Base-by-base conservation (phyloP, 2,329 filamentous ascomycete genomes). In the Fusarium metavorans region DNA sequence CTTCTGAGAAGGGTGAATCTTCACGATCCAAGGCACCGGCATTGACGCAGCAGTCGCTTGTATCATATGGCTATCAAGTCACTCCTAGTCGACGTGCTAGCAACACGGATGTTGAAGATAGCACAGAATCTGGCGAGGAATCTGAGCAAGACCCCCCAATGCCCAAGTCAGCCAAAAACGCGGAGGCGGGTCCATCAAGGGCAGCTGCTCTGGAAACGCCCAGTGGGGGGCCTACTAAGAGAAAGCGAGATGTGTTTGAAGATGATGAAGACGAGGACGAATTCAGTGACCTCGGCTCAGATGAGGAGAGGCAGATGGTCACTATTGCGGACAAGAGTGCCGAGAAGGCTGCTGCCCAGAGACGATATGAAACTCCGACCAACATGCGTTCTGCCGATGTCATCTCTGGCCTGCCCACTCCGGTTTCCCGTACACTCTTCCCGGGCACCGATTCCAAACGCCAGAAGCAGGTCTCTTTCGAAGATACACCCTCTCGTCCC, bases 261-360 rank as follows among this genome's bases (percentile, higher is more conserved):
- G 43, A 82, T 68, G 76, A 79, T 11, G 25, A 27, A 13, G 74
- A 77, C 11, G 77, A 80, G 4, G 79, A 78, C 39, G 79, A 81
- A 2, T 80, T 82, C 20, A 80, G 77, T 34, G 83, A 83, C 16
- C 37, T 84, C 5, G 81, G 78, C 18, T 82, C 84, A 9, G 84
- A 86, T n/a, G 83, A 83, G 48, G 85, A 84, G 70, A 75, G 79
- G 30, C 75, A 84, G 67, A 77, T 86, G 68, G 80, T 76, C 23
- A 76, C 71, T n/a, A 77, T 83, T 23, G 77, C 82, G 5, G 84
- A 86, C 58, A 74, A 76, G 43, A 84, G 81, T 67, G 80, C 78
- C 14, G 78, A 80, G 45, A 81, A 77, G 64, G 64, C 66, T n/a
- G 45, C 70, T 16, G 62, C 64, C 37, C 64, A 70, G 52, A 45